Percentiles rank a stretch among this genome's conserved stretches.
Evolutionary conservation across 345 rosid species (phyloP).

Genomic region (Carallia brachiata): DNA sequence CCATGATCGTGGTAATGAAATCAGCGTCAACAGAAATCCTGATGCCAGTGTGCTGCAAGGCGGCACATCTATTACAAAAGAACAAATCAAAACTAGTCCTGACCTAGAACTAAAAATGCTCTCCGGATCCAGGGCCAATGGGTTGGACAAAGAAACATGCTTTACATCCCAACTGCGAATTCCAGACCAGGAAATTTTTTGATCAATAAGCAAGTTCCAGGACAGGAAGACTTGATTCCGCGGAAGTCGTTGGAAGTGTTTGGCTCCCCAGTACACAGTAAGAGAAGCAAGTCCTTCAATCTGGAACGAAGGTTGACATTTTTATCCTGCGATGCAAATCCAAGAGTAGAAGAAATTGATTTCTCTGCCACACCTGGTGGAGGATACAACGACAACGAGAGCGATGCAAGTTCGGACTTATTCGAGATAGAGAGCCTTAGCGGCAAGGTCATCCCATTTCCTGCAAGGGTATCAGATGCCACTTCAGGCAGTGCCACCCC

Average conservation of each 20-base stretch:
- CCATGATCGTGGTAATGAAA: constrained; percentile 37
- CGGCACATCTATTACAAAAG: constrained; percentile 11
- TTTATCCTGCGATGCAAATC: constrained; percentile 47
- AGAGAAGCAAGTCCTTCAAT: constrained; percentile 29
- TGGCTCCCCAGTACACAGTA: constrained; percentile 48
- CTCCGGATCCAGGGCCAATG: constrained; percentile 2
- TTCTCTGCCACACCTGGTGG: constrained; percentile 20
- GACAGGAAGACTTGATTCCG: constrained; percentile 24
- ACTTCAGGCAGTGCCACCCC: constrained; percentile 51
- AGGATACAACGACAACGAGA: constrained; percentile 42
- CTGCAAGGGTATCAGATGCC: constrained; percentile 50
- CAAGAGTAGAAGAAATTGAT: constrained; percentile 32
- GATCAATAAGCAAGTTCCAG: constrained; percentile 9
- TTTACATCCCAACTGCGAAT: constrained; percentile 32
- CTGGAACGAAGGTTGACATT: constrained; percentile 45
- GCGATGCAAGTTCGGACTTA: constrained; percentile 79
- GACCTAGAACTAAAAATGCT: constrained; percentile 6
- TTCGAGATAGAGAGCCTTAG: constrained; percentile 81
- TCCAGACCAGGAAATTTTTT: constrained; percentile 19
- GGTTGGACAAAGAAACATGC: constrained; percentile 24
- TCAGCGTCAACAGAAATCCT: constrained; percentile 35
- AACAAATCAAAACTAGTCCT: constrained; percentile 9
- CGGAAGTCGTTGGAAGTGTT: constrained; percentile 58
- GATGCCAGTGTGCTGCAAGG: constrained; percentile 17
- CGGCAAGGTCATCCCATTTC: constrained; percentile 55